Evolutionary conservation across 805 yeast species (phyloP).

Genomic region (Metschnikowia corniflorae): DNA sequence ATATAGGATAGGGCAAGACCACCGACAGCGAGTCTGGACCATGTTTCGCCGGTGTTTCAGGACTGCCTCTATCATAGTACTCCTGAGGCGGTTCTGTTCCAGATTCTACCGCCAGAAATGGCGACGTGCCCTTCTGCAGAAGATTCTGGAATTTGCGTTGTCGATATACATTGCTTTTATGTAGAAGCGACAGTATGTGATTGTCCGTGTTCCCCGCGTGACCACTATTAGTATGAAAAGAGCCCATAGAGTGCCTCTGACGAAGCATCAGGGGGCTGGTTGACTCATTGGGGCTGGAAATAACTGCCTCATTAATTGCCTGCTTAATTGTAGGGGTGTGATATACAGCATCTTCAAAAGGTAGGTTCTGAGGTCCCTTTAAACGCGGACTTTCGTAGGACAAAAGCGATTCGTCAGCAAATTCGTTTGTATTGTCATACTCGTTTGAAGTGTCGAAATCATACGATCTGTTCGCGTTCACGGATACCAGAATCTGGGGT

Average conservation of each 20-base stretch:
- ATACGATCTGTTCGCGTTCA: conserved; percentile 4
- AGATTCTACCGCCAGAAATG: conserved; percentile 5
- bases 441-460: conserved; percentile 1
- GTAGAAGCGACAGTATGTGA: background rate
- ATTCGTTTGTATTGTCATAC: conserved; percentile 1
- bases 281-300: conserved; percentile 1
- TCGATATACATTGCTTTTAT: conserved; percentile 2
- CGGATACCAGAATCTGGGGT: background rate
- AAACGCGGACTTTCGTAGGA: conserved; percentile 35
- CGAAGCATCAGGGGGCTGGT: conserved; percentile 1
- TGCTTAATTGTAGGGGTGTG: background rate
- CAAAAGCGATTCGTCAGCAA: conserved; percentile 21
- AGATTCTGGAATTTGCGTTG: conserved; percentile 16
- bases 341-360: conserved; percentile 23
- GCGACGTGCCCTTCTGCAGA: conserved; percentile 16
- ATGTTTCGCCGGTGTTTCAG: background rate
- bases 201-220: background rate
- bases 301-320: background rate
- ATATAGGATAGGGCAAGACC: conserved; percentile 10
- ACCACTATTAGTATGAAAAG: too few species aligned
- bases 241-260: background rate
- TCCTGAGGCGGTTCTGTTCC: background rate
- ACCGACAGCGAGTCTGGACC: conserved; percentile 1
- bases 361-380: conserved; percentile 39
- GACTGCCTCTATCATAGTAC: background rate